Conservation (phyloP, 2,329 filamentous ascomycete species). For the Beauveria scarabaeidicola region DNA sequence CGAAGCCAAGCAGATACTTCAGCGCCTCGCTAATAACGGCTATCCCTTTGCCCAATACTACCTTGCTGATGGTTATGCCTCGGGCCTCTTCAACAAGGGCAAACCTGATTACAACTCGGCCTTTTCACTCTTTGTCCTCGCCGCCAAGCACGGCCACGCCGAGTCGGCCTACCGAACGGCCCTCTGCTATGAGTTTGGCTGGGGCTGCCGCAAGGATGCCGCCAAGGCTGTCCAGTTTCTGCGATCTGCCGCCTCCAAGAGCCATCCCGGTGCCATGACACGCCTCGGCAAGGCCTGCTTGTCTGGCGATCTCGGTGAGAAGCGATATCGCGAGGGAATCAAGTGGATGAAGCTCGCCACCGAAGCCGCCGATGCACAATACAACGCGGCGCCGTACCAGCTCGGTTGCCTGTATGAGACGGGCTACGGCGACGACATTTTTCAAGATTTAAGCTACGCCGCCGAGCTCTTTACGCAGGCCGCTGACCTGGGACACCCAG, state of each 20-base stretch:
- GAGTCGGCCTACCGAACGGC: slow-evolving; percentile 91
- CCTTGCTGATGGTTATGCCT: slow-evolving; percentile 86
- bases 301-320: slow-evolving; percentile 78
- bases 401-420: slow-evolving; percentile 81
- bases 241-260: slow-evolving; percentile 81
- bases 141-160: slow-evolving; percentile 93
- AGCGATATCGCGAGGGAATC: slow-evolving; percentile 80
- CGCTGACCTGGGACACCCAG: slow-evolving; percentile 80
- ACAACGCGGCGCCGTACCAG: slow-evolving; percentile 88
- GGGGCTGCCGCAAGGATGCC: slow-evolving; percentile 85
- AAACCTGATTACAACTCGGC: slow-evolving; percentile 87
- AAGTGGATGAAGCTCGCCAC: slow-evolving; percentile 95
- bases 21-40: slow-evolving; percentile 74
- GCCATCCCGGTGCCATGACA: slow-evolving; percentile 90
- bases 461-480: slow-evolving; percentile 92
- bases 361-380: slow-evolving; percentile 82
- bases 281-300: slow-evolving; percentile 86
- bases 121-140: slow-evolving; percentile 85
- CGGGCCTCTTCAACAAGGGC: slow-evolving; percentile 89
- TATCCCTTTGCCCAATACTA: slow-evolving; percentile 99
- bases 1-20: slow-evolving; percentile 83
- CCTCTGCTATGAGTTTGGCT: slow-evolving; percentile 95
- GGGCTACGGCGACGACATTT: slow-evolving; percentile 90
- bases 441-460: slow-evolving; percentile 82
- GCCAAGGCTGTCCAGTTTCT: slow-evolving; percentile 92